These are phyloP conservation scores for Marchantia polymorpha DNA, from an alignment of 225 moss, liverwort and hornwort genomes.

Conservation along the genomic window DNA sequence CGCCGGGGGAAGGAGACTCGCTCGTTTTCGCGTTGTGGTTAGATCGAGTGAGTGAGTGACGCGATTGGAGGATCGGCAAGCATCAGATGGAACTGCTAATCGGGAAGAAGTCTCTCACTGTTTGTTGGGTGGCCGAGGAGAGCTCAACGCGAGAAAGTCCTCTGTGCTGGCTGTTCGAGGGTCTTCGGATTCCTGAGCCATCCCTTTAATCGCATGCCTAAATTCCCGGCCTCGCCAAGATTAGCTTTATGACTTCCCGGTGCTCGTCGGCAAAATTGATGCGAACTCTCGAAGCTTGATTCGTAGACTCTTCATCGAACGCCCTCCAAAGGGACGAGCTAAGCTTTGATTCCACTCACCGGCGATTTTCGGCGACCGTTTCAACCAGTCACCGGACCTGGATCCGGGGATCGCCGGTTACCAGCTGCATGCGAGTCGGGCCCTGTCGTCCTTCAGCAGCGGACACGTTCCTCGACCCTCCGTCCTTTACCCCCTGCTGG, in stretches of 20 bases:
- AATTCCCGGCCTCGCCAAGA: neutral
- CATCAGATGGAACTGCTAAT: neutral
- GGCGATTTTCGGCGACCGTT: too few relatives aligned
- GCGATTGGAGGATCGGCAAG: neutral
- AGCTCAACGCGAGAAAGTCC: neutral
- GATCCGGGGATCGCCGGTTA: too few relatives aligned
- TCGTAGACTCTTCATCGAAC: neutral
- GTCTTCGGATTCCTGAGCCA: neutral
- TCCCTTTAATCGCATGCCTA: neutral
- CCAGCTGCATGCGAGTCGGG: too few relatives aligned
- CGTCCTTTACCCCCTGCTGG: too few relatives aligned
- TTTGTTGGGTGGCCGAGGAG: neutral
- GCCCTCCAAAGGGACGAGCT: too few relatives aligned
- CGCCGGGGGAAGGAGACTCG: neutral
- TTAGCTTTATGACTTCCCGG: neutral
- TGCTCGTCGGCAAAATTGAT: neutral
- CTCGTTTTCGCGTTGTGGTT: neutral
- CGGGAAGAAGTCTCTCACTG: neutral
- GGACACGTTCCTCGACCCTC: too few relatives aligned
- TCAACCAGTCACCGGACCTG: too few relatives aligned
- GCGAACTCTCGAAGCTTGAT: neutral
- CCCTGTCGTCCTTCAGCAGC: too few relatives aligned
- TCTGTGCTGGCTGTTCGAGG: neutral
- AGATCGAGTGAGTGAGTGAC: neutral
- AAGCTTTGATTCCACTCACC: too few relatives aligned